Evolutionary conservation across 108 stramenopile species (phyloP).

Genomic region (Seminavis robusta): DNA sequence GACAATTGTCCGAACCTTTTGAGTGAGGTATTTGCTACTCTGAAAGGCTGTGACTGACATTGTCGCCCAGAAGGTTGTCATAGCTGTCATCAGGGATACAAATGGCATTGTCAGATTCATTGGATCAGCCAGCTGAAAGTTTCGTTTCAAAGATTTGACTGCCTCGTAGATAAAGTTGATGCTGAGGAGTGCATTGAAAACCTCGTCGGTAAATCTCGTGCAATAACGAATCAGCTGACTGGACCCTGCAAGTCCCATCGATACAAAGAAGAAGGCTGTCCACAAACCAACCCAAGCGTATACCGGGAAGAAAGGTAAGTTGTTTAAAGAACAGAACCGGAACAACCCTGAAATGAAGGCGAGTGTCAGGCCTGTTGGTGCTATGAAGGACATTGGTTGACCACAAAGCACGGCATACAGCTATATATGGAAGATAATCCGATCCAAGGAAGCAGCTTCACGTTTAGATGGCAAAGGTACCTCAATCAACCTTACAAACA

Average conservation of each 20-base stretch:
- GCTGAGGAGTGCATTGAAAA: constrained; percentile 93
- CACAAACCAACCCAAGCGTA: constrained; percentile 95
- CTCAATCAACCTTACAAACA: constrained; percentile 9
- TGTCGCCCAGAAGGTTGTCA: constrained; percentile 67
- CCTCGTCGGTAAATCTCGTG: constrained; percentile 96
- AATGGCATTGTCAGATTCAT: constrained; percentile 84
- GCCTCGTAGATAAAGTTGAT: constrained; percentile 96
- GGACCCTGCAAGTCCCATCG: constrained; percentile 78
- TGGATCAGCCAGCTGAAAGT: constrained; percentile 72
- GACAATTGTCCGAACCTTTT: constrained; percentile 68
- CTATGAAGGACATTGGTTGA: constrained; percentile 97
- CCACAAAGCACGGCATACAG: constrained; percentile 81
- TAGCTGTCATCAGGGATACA: constrained; percentile 68
- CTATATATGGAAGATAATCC: too few relatives aligned
- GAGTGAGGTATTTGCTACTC: constrained; percentile 67
- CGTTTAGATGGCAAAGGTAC: not conserved
- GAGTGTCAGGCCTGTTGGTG: constrained; percentile 94
- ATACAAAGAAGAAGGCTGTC: constrained; percentile 83
- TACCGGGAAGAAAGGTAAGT: constrained; percentile 89
- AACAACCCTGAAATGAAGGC: constrained; percentile 92
- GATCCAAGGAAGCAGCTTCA: not conserved
- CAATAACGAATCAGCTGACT: constrained; percentile 86
- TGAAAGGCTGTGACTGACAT: constrained; percentile 65
- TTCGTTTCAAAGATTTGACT: constrained; percentile 52
- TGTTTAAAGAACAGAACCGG: constrained; percentile 64